Conservation (phyloP, 2,329 filamentous ascomycete species). For the Orbilia blumenaviensis region DNA sequence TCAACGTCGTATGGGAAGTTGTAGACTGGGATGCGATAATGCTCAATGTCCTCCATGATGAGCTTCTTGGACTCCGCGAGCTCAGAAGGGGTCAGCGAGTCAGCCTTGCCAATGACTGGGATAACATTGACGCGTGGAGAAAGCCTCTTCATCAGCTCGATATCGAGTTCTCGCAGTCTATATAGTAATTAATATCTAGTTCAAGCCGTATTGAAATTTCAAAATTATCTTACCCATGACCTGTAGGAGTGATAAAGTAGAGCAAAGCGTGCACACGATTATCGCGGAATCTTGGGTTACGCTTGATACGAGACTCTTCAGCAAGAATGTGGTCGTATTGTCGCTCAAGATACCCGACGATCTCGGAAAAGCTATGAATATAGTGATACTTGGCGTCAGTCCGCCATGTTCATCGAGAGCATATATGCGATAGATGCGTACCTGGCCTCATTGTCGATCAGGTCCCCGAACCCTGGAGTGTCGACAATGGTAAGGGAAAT, state of each 20-base stretch:
- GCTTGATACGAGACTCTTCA: conserved; percentile 99
- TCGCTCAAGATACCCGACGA: conserved; percentile 96
- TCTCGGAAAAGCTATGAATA: conserved; percentile 83
- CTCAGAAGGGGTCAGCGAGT: conserved; percentile 94
- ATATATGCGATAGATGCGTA: conserved; percentile 62
- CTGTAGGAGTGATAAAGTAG: conserved; percentile 99
- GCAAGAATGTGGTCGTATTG: conserved; percentile 99
- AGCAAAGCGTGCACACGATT: conserved; percentile 98
- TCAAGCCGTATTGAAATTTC: not conserved
- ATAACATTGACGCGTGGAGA: conserved; percentile 99
- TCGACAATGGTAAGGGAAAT: conserved; percentile 99
- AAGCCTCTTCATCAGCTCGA: conserved; percentile 99
- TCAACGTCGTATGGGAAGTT: conserved; percentile 99
- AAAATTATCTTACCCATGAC: conserved; percentile 74
- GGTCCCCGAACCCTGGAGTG: conserved; percentile 96
- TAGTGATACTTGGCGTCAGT: conserved; percentile 28
- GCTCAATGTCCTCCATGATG: conserved; percentile 99
- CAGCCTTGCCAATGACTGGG: conserved; percentile 97
- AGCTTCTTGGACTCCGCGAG: conserved; percentile 99
- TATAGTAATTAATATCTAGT: conserved; percentile 34
- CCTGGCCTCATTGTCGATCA: conserved; percentile 99
- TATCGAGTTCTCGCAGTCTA: conserved; percentile 96
- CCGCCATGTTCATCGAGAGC: not conserved
- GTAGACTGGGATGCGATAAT: conserved; percentile 99
- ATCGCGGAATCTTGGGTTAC: conserved; percentile 99